These are phyloP conservation scores for Pugionium dolabratum DNA, from an alignment of 345 rosid genomes.

Conservation along the genomic window DNA sequence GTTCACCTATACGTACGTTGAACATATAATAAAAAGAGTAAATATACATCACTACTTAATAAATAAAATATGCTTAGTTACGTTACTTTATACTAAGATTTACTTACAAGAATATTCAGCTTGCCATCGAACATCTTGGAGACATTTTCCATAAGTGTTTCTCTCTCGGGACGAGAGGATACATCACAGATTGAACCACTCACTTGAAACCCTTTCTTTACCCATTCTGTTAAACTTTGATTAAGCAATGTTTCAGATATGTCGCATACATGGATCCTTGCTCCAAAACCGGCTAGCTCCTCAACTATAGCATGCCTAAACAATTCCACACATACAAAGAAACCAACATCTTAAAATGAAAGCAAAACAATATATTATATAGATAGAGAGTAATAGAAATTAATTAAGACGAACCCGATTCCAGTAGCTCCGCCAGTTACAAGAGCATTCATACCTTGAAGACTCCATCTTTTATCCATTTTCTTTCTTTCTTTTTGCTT, in stretches of 20 bases:
- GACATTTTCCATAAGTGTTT: conserved; percentile 22
- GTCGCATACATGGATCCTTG: conserved; percentile 26
- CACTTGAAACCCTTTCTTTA: conserved; percentile 30
- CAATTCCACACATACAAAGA: neutral
- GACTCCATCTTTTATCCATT: conserved; percentile 22
- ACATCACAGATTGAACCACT: conserved; percentile 37
- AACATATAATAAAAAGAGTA: too few species aligned
- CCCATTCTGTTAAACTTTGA: conserved; percentile 20
- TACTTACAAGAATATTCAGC: conserved; percentile 29
- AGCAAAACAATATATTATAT: neutral
- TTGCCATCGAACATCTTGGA: conserved; percentile 6
- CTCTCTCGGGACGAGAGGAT: conserved; percentile 30
- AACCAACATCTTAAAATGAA: neutral
- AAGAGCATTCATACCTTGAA: conserved; percentile 41
- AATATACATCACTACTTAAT: too few species aligned
- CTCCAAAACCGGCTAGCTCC: conserved; percentile 30
- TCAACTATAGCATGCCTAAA: conserved; percentile 34
- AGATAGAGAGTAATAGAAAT: neutral
- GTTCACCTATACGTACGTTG: conserved; percentile 42
- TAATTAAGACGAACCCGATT: conserved; percentile 28
- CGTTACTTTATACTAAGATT: too few species aligned
- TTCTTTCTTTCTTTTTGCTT: neutral
- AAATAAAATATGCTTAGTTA: too few species aligned
- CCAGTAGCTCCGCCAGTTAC: conserved; percentile 32
- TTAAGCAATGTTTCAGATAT: conserved; percentile 2